These are phyloP conservation scores for Pilasporangium apinafurcum DNA, from an alignment of 352 stramenopile genomes.

Conservation along the genomic window DNA sequence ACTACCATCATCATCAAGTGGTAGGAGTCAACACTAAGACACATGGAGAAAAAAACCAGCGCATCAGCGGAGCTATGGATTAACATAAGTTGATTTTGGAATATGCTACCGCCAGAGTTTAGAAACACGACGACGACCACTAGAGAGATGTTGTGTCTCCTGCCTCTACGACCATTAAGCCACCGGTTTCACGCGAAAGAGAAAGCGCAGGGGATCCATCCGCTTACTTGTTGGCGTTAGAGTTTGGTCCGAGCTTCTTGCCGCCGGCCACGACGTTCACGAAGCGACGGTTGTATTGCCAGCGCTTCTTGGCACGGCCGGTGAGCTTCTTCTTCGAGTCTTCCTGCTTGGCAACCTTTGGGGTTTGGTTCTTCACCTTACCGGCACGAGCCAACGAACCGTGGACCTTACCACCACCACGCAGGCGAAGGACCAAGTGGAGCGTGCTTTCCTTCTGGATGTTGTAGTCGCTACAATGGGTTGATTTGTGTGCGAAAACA, in stretches of 20 bases:
- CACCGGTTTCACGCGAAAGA: conserved; percentile 1
- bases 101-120: conserved; percentile 24
- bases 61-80: conserved; percentile 22
- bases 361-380: conserved; percentile 99
- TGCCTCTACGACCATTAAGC: not conserved
- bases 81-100: conserved; percentile 55
- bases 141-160: not conserved
- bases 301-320: conserved; percentile 99
- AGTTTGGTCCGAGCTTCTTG: conserved; percentile 98
- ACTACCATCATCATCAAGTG: not conserved
- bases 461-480: conserved; percentile 96
- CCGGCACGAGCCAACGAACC: conserved; percentile 99
- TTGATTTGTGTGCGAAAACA: too few relatives aligned
- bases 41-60: not conserved
- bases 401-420: conserved; percentile 98
- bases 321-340: conserved; percentile 97
- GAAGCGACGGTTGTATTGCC: conserved; percentile 99
- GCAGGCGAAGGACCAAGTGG: conserved; percentile 94
- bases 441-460: conserved; percentile 97
- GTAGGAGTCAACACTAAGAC: not conserved
- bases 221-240: conserved; percentile 93
- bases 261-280: conserved; percentile 98
- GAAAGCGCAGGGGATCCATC: conserved; percentile 1
- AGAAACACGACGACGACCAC: conserved; percentile 12
- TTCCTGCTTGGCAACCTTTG: conserved; percentile 99